A percentile compares a stretch with the other conserved stretches of the same genome.
These are phyloP conservation scores for Hypericum perforatum DNA, from an alignment of 345 rosid species.

Conservation along the genomic window DNA sequence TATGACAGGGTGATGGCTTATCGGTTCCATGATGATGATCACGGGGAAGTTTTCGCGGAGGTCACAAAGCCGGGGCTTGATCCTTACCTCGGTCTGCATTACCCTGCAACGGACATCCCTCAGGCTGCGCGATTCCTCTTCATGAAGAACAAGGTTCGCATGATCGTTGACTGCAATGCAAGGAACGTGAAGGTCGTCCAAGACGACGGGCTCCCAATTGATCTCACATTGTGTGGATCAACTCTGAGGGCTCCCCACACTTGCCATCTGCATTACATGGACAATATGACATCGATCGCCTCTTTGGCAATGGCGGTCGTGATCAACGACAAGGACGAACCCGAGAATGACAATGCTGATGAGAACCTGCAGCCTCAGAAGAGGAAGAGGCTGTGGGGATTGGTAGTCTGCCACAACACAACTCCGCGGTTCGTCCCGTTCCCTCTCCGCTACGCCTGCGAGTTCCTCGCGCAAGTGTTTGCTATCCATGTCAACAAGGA, in stretches of 20 bases:
- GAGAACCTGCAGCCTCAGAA: constrained; percentile 48
- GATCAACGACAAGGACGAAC: constrained; percentile 61
- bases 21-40: constrained; percentile 95
- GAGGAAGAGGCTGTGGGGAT: constrained; percentile 87
- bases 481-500: constrained; percentile 91
- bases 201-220: constrained; percentile 72
- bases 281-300: constrained; percentile 85
- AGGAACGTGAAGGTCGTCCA: constrained; percentile 81
- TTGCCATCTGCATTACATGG: constrained; percentile 94
- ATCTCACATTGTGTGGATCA: constrained; percentile 85
- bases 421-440: constrained; percentile 87
- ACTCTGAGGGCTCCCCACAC: constrained; percentile 88
- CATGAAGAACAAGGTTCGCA: constrained; percentile 91
- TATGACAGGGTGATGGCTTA: constrained; percentile 96
- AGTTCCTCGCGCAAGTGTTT: constrained; percentile 87
- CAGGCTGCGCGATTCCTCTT: constrained; percentile 89
- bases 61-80: constrained; percentile 75
- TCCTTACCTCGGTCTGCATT: constrained; percentile 90
- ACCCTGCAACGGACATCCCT: constrained; percentile 97
- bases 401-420: constrained; percentile 83
- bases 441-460: constrained; percentile 94
- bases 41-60: constrained; percentile 92
- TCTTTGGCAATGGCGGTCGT: constrained; percentile 93
- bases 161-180: constrained; percentile 89
- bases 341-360: constrained; percentile 25